Evolutionary conservation across 176 grass and related monocot genomes (phyloP), one percentile per base, ranked within the genome.

Genomic region (Otatea glauca): DNA sequence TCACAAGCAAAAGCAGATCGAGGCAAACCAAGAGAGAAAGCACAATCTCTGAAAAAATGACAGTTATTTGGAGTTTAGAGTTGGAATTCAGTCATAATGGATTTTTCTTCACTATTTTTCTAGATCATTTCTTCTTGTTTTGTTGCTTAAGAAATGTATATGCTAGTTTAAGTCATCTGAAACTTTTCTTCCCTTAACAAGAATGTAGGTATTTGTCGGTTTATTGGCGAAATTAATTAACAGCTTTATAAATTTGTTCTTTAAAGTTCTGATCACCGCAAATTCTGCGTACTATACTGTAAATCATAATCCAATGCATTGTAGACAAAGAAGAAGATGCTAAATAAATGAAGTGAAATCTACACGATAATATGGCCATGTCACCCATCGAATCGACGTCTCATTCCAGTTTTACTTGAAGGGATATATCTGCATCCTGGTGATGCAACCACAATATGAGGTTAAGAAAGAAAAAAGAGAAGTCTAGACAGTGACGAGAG

Each of bases 111-210:
- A n/a, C 47, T 83, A 45, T 9, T 77, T 80, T 79, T 76, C 72
- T 81, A 83, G 80, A 88, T 59, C 75, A 74, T 43, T 34, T 74
- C 21, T 72, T 71, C 47, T 86, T 86, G 59, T 66, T 70, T 45
- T 72, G 53, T 61, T 56, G 14, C 65, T 55, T 4, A 34, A 56
- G 21, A 20, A 75, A 55, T 39, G 47, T 15, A 54, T 65, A 41
- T 67, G 49, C 42, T 55, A 70, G 34, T 39, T 5, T 69, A 4
- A 67, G 21, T 29, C 39, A 9, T 54, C 20, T 42, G 59, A 41
- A 32, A 21, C 67, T n/a, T 20, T 65, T 55, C 4, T 55, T 7
- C 35, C n/a, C 35, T 76, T 68, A 68, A 5, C 45, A 84, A 65
- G 27, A 2, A 75, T 65, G 61, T 76, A 27, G 34, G 14, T 42